Conservation (phyloP, 1,284 basidiomycete species). For the Puccinia triticina region DNA sequence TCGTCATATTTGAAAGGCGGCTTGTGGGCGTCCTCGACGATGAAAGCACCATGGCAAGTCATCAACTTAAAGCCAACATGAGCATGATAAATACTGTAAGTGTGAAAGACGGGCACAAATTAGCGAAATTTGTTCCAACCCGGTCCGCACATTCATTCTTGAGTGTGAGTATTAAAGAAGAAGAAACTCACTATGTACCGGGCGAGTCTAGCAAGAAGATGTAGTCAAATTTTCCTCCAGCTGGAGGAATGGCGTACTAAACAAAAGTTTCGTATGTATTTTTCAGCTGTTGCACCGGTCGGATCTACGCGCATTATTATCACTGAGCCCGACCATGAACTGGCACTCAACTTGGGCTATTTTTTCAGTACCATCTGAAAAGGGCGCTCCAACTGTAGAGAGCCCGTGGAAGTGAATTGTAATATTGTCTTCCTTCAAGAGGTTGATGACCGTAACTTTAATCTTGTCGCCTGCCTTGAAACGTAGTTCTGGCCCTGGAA, state of each 20-base stretch:
- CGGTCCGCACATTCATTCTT: not conserved
- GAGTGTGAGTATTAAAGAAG: not conserved
- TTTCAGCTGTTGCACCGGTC: not conserved
- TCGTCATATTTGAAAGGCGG: conserved; percentile 53
- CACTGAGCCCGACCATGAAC: conserved; percentile 51
- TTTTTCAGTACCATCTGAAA: conserved; percentile 56
- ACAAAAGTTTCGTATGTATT: not conserved
- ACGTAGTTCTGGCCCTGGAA: conserved; percentile 56
- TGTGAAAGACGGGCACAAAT: conserved; percentile 26
- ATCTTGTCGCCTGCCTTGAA: conserved; percentile 55
- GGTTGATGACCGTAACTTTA: conserved; percentile 54
- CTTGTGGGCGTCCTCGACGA: conserved; percentile 52
- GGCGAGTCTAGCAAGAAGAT: conserved; percentile 30
- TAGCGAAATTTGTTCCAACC: not conserved
- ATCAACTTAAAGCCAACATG: conserved; percentile 56
- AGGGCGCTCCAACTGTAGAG: conserved; percentile 52
- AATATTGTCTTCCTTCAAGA: conserved; percentile 52
- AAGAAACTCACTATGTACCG: conserved; percentile 42
- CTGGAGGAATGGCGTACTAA: conserved; percentile 22
- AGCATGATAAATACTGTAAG: conserved; percentile 54
- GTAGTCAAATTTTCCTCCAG: conserved; percentile 44
- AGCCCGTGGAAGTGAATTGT: conserved; percentile 52
- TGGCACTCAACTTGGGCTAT: conserved; percentile 56
- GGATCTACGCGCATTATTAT: conserved; percentile 54
- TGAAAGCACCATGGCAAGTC: conserved; percentile 55